Evolutionary conservation across 306 rosid species (phyloP).

Genomic region (Glycyrrhiza uralensis): DNA sequence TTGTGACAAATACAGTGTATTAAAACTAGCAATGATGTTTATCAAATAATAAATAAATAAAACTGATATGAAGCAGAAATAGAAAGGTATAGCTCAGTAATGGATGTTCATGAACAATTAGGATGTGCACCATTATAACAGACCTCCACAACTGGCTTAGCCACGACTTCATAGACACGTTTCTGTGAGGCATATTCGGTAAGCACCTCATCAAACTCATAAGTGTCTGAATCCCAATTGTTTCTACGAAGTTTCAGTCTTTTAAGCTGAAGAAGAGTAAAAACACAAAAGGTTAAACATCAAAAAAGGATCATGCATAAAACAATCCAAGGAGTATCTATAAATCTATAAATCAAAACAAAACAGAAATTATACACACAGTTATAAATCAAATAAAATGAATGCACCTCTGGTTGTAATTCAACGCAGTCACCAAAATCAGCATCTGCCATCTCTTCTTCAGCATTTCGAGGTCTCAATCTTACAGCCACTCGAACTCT

Average conservation of each 20-base stretch:
- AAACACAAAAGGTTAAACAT: slow-evolving; percentile 23
- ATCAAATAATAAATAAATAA: slow-evolving; percentile 20
- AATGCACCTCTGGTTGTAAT: slow-evolving; percentile 81
- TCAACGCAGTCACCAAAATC: slow-evolving; percentile 96
- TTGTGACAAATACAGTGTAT: not conserved
- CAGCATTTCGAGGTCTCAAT: slow-evolving; percentile 82
- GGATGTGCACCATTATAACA: slow-evolving; percentile 13
- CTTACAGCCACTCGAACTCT: slow-evolving; percentile 96
- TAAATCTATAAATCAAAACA: slow-evolving; percentile 1
- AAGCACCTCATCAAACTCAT: slow-evolving; percentile 89
- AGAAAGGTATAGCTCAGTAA: slow-evolving; percentile 6
- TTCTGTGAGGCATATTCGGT: slow-evolving; percentile 90
- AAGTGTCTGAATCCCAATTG: slow-evolving; percentile 94
- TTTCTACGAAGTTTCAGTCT: slow-evolving; percentile 89
- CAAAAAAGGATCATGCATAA: not conserved
- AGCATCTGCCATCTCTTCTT: slow-evolving; percentile 78
- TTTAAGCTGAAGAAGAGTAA: slow-evolving; percentile 57
- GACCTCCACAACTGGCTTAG: slow-evolving; percentile 99
- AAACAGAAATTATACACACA: not conserved
- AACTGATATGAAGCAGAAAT: slow-evolving; percentile 13
- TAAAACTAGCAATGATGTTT: not conserved
- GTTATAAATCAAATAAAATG: slow-evolving; percentile 9
- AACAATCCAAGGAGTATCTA: not conserved
- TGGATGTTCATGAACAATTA: slow-evolving; percentile 14
- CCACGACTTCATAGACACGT: slow-evolving; percentile 97